phyloP scores from a whole-genome alignment of 306 rosid genomes.

The Vachellia pachyceras region DNA sequence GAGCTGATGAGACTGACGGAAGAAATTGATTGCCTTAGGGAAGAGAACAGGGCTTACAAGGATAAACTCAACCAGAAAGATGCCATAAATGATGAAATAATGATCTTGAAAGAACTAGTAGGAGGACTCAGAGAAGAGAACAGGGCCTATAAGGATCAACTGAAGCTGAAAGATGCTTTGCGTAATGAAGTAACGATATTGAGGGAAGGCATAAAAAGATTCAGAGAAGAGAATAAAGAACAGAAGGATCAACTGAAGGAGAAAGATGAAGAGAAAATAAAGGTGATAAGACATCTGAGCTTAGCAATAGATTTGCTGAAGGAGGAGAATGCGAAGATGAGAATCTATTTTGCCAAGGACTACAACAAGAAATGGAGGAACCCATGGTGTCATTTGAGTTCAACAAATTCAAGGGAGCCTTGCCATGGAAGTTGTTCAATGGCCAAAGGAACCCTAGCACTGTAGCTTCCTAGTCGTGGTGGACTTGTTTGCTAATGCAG shows the following conservation, averaged over 20 bases:
- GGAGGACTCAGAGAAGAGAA: slow-evolving; percentile 66
- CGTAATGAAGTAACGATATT: slow-evolving; percentile 52
- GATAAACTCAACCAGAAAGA: slow-evolving; percentile 6
- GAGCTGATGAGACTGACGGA: slow-evolving; percentile 12
- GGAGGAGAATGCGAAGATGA: slow-evolving; percentile 72
- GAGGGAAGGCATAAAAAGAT: slow-evolving; percentile 61
- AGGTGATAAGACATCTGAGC: slow-evolving; percentile 79
- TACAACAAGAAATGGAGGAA: slow-evolving; percentile 49
- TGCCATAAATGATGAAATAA: slow-evolving; percentile 44
- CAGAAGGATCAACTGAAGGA: slow-evolving; percentile 57
- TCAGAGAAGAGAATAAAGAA: slow-evolving; percentile 54
- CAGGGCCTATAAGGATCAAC: slow-evolving; percentile 44
- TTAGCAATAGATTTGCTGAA: slow-evolving; percentile 69
- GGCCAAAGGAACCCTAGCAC: slow-evolving; percentile 45
- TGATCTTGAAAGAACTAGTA: slow-evolving; percentile 60
- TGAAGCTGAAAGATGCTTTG: slow-evolving; percentile 45
- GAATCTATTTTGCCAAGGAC: slow-evolving; percentile 50
- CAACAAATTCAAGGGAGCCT: slow-evolving; percentile 53
- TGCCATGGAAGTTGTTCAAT: slow-evolving; percentile 57
- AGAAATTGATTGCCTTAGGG: background rate
- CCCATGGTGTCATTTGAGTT: slow-evolving; percentile 53
- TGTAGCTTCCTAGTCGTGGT: slow-evolving; percentile 57
- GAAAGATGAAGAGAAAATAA: slow-evolving; percentile 81
- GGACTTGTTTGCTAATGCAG: slow-evolving; percentile 25
- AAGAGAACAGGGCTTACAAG: slow-evolving; percentile 1